Percentiles rank a stretch among this genome's conserved stretches.
These are phyloP conservation scores for Claviceps sorghi DNA, from an alignment of 2,329 filamentous ascomycete genomes.

Conservation along the genomic window DNA sequence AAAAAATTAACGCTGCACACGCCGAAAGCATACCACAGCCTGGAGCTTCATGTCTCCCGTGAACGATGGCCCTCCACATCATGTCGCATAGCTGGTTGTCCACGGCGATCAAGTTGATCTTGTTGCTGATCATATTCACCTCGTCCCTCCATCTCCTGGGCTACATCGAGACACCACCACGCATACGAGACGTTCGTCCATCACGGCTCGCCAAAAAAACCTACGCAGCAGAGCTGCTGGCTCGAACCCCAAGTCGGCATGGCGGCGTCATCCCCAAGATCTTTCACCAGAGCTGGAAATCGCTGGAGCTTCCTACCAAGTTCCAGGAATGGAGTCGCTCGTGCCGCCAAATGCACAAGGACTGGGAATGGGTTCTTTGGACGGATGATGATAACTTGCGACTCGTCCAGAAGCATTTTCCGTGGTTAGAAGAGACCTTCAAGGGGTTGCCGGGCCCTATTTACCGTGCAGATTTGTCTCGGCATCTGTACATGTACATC, in stretches of 20 bases:
- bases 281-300: conserved; percentile 17
- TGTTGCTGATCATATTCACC: neutral
- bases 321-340: conserved; percentile 18
- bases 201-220: conserved; percentile 21
- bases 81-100: neutral
- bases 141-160: neutral
- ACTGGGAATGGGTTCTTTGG: conserved; percentile 23
- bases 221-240: conserved; percentile 7
- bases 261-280: conserved; percentile 22
- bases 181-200: neutral
- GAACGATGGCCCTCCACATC: neutral
- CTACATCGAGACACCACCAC: neutral
- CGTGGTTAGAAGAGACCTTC: conserved; percentile 17
- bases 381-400: conserved; percentile 21
- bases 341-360: conserved; percentile 15
- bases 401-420: conserved; percentile 18
- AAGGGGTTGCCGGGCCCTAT: conserved; percentile 16
- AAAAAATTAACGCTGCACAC: too few species aligned
- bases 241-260: neutral
- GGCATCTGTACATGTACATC: conserved; percentile 22
- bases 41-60: neutral
- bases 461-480: conserved; percentile 18
- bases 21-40: too few species aligned
- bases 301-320: conserved; percentile 11
- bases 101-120: neutral